Evolutionary conservation across 2,329 filamentous ascomycete species (phyloP).

Genomic region (Gnomoniopsis sp.): DNA sequence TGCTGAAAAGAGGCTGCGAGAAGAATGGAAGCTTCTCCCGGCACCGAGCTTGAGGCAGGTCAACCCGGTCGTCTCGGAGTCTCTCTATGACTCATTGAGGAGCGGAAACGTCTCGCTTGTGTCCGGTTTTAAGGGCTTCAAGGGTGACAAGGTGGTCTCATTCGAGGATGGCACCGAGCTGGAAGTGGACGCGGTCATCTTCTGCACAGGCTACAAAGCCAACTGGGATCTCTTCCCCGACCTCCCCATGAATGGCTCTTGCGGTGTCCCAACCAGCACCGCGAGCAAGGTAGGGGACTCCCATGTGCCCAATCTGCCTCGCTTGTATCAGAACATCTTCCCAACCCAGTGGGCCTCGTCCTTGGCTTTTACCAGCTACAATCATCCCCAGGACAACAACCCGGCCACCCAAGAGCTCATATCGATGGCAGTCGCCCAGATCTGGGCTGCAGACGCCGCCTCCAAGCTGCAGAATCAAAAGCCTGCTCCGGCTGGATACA

Average conservation of each 20-base stretch:
- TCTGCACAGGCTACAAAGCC: conserved; percentile 1
- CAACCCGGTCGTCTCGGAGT: not conserved
- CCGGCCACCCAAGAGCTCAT: not conserved
- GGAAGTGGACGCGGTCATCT: not conserved
- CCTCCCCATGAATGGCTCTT: not conserved
- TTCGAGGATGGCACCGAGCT: conserved; percentile 4
- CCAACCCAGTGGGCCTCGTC: not conserved
- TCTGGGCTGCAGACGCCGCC: not conserved
- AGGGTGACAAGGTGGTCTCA: not conserved
- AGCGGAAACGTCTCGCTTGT: not conserved
- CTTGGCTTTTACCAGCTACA: not conserved
- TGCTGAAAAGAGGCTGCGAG: not conserved
- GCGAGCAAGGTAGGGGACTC: not conserved
- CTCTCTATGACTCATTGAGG: not conserved
- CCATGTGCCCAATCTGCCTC: not conserved
- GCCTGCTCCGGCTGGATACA: not conserved
- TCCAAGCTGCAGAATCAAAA: not conserved
- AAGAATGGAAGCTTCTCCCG: not conserved
- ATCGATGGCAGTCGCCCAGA: conserved; percentile 1
- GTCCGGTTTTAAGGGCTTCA: not conserved
- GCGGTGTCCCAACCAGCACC: not conserved
- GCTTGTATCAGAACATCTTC: conserved; percentile 4
- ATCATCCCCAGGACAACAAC: not conserved
- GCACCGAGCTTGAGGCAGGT: not conserved
- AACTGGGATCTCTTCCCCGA: not conserved